Evolutionary conservation across 805 yeast species (phyloP).

Genomic region (Ogataea haglerorum): DNA sequence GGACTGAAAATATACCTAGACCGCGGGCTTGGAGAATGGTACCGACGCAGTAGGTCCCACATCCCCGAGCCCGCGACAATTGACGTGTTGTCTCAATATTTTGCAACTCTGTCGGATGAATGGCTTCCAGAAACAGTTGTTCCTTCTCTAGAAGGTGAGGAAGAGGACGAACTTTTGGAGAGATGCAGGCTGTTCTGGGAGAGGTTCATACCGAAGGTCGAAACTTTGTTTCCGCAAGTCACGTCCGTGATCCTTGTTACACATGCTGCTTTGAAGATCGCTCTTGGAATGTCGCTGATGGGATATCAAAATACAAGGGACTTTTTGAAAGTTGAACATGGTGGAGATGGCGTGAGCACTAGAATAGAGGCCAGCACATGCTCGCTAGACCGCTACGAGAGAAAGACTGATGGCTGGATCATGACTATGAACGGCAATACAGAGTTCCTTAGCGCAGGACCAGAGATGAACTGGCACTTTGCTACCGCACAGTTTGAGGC

Average conservation of each 20-base stretch:
- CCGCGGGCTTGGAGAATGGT: constrained; percentile 92
- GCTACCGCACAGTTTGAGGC: constrained; percentile 65
- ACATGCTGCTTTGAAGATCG: constrained; percentile 92
- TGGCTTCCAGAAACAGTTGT: constrained; percentile 51
- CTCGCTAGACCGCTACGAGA: constrained; percentile 64
- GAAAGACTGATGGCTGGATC: constrained; percentile 47
- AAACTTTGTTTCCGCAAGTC: constrained; percentile 53
- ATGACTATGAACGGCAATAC: constrained; percentile 69
- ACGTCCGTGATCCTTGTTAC: constrained; percentile 70
- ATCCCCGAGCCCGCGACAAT: constrained; percentile 68
- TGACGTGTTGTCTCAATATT: constrained; percentile 48
- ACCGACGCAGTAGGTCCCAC: constrained; percentile 59
- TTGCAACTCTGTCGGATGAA: constrained; percentile 43
- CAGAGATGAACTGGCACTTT: constrained; percentile 94
- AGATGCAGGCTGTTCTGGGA: constrained; percentile 58
- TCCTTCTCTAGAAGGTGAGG: constrained; percentile 72
- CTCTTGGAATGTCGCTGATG: constrained; percentile 74
- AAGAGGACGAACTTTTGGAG: constrained; percentile 60
- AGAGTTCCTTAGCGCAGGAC: constrained; percentile 68
- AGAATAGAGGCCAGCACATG: constrained; percentile 75
- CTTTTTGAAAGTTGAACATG: constrained; percentile 43
- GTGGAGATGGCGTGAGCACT: constrained; percentile 35
- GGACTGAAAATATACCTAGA: constrained; percentile 64
- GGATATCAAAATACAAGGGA: constrained; percentile 51
- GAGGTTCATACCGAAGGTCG: constrained; percentile 55